Evolutionary conservation across 2,329 filamentous ascomycete species (phyloP).

Genomic region (Aureobasidium sp.): DNA sequence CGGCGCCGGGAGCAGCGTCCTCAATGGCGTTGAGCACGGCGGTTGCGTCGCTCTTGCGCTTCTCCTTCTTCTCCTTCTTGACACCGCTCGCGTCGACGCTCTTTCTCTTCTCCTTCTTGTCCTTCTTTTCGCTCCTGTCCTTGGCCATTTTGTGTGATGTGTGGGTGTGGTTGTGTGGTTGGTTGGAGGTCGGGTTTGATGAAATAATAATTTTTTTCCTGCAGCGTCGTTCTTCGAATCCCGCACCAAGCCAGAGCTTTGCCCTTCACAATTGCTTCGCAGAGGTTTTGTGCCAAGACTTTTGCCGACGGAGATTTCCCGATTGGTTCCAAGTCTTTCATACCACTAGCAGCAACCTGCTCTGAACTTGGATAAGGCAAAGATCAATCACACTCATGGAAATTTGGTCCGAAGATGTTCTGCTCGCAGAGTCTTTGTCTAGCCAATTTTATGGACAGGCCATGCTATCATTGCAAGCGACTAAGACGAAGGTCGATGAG

Average conservation of each 20-base stretch:
- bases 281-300: conserved; percentile 5
- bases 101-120: conserved; percentile 32
- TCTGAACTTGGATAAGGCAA: not conserved
- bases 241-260: not conserved
- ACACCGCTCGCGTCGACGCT: conserved; percentile 22
- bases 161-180: not conserved
- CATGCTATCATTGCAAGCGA: too few species aligned
- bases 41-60: conserved; percentile 53
- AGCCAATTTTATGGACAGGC: too few species aligned
- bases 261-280: not conserved
- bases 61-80: conserved; percentile 48
- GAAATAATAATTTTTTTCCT: not conserved
- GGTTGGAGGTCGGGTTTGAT: not conserved
- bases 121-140: conserved; percentile 33
- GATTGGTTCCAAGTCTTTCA: not conserved
- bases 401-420: not conserved
- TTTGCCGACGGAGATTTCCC: conserved; percentile 1
- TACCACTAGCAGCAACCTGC: not conserved
- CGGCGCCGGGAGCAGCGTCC: conserved; percentile 41
- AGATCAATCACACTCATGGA: not conserved
- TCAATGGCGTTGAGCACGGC: conserved; percentile 59
- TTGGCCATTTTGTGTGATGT: conserved; percentile 27
- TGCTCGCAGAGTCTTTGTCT: not conserved
- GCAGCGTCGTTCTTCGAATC: not conserved
- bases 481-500: too few species aligned